phyloP scores from a whole-genome alignment of 441 rosid genomes.

The Francoa sonchifolia region DNA sequence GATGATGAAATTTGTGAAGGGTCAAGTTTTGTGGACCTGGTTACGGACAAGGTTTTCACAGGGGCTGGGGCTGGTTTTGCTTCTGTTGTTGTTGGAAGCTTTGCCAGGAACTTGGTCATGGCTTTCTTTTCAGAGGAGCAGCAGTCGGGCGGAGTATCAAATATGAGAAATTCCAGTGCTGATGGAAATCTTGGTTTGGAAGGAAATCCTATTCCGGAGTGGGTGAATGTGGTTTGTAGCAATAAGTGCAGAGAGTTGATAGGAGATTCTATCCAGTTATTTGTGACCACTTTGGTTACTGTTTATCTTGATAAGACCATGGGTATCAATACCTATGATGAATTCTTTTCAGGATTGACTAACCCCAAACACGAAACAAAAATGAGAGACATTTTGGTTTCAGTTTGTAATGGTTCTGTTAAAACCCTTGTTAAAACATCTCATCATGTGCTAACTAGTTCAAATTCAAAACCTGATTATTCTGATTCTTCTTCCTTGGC shows the following conservation, averaged over 20 bases:
- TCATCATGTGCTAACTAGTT: slow-evolving; percentile 28
- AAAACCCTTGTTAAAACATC: slow-evolving; percentile 64
- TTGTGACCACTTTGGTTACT: slow-evolving; percentile 67
- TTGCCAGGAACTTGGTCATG: slow-evolving; percentile 61
- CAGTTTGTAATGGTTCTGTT: slow-evolving; percentile 42
- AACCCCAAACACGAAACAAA: slow-evolving; percentile 48
- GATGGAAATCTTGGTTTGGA: slow-evolving; percentile 6
- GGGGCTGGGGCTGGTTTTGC: slow-evolving; percentile 60
- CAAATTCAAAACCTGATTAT: slow-evolving; percentile 6
- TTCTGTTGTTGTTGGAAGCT: slow-evolving; percentile 63
- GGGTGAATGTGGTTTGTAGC: slow-evolving; percentile 33
- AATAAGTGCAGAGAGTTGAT: slow-evolving; percentile 36
- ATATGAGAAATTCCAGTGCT: neutral
- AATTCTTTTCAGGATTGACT: slow-evolving; percentile 56
- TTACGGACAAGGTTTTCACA: slow-evolving; percentile 44
- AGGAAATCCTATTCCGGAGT: slow-evolving; percentile 12
- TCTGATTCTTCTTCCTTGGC: slow-evolving; percentile 8
- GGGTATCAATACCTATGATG: slow-evolving; percentile 48
- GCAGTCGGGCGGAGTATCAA: slow-evolving; percentile 11
- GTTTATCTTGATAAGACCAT: slow-evolving; percentile 68
- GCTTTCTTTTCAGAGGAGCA: slow-evolving; percentile 18
- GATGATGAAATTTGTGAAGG: slow-evolving; percentile 7
- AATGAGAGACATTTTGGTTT: slow-evolving; percentile 35
- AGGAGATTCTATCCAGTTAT: slow-evolving; percentile 58
- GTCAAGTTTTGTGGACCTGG: slow-evolving; percentile 34